Evolutionary conservation across 2,329 filamentous ascomycete genomes (phyloP), one percentile per base, ranked within the genome.

Genomic region (Acephala macrosclerotiorum): DNA sequence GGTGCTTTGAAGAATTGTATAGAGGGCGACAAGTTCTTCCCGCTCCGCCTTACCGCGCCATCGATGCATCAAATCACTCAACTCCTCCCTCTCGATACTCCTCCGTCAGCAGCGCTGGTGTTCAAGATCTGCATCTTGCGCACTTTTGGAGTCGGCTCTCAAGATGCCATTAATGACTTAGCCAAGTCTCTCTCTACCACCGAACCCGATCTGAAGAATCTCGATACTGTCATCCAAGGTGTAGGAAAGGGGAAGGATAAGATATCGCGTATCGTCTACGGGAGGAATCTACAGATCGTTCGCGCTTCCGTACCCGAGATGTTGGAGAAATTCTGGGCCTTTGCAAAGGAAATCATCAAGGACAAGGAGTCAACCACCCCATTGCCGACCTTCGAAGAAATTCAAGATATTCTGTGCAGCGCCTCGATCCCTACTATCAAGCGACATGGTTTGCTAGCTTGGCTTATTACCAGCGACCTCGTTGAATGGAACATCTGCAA

Each of bases 51-150:
- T 11, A 64, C 63, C 3, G 66, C 63, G 1, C 33, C 66, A 16
- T 63, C 63, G 0, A 60, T 68, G 60, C 33, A 25, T 16, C 60
- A 59, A 25, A 66, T 68, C 29, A 16, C 56, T 14, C 1, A 33
- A 8, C 11, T 38, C 26, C 38, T 62, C 26, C 56, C 57, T 3
- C 33, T 62, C 9, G 25, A 36, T 18, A 5, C 16, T 2, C 11
- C 42, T 3, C 6, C 22, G 1, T 59, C 45, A 6, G 18, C 55
- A 2, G 45, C 33, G 7, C 16, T 26, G 20, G 61, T 67, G 11
- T 67, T 67, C 38, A 62, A 64, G 16, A 36, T 67, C 14, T 67
- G 65, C 40, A 56, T 64, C 26, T 59, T 59, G 36, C 40, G 65
- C 11, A 58, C 58, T 8, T 67, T 67, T 29, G 65, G 58, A 0